A percentile compares a stretch with the other conserved stretches of the same genome.
Evolutionary conservation across 495 filamentous ascomycete species (phyloP).

Genomic region (Lepidopterella palustris): DNA sequence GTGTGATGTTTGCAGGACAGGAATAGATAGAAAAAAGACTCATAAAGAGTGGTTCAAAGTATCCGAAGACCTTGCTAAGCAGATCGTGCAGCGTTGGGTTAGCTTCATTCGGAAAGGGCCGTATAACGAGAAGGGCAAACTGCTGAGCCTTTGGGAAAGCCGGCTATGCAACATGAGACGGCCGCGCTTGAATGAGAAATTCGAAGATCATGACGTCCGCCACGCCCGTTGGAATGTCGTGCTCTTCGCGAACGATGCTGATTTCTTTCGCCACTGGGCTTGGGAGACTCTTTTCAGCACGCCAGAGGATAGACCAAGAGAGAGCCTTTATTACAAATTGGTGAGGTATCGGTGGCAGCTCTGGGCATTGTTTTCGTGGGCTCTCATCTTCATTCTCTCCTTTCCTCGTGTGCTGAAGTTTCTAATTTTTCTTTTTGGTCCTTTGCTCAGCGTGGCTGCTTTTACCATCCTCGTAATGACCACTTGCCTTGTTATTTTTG

Average conservation of each 20-base stretch:
- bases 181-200: background rate
- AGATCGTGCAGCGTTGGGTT: background rate
- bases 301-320: background rate
- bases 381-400: background rate
- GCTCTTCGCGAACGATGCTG: too few relatives aligned
- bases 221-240: background rate
- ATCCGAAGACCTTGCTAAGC: background rate
- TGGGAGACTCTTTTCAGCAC: background rate
- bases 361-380: background rate
- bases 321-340: background rate
- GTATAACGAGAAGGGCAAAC: background rate
- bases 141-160: background rate
- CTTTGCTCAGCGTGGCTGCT: too few relatives aligned
- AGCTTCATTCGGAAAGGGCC: background rate
- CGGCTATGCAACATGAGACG: background rate
- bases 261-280: background rate
- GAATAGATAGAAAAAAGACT: background rate
- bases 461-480: too few relatives aligned
- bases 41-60: conserved; percentile 1
- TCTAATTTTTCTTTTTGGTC: background rate
- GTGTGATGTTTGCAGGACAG: too few relatives aligned
- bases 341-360: background rate
- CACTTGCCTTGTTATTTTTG: background rate
- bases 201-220: background rate
- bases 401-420: background rate